Base-by-base conservation (phyloP, 768 basidiomycete genomes). In the Xerocomellus chrysenteron region DNA sequence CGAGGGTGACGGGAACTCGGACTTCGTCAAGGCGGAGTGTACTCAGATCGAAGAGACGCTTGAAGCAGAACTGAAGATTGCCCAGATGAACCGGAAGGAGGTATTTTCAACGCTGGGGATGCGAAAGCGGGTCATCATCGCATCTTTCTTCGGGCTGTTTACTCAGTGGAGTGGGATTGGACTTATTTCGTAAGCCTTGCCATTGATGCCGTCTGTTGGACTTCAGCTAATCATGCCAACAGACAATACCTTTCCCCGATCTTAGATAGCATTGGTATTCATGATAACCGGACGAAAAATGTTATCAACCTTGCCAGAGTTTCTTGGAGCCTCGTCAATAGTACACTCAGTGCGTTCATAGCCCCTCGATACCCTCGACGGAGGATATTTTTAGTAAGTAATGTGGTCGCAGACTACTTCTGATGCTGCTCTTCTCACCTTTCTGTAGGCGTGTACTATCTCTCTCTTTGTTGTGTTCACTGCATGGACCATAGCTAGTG, bases 21-120 rank as follows among this genome's bases (percentile, higher is more conserved):
- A 81, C 56, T 80, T 86, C 47, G 82, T 82, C 50, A 79, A 79
- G 61, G 81, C 82, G 1, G 84, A 85, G 63, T 84, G 75, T 60
- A 73, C 75, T 2, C 76, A 85, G 68, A 85, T 85, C 54, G 75
- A 82, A 63, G 74, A 76, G 56, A 84, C 84, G 0, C 64, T 86
- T 5, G 78, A 81, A 61, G 50, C 21, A 5, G 65, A 67, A 33
- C 10, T 52, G 17, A 54, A 47, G 21, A 30, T 26, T 13, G 12
- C 56, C 2, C 35, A 24, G 5, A 44, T 37, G 41, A 50, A 4
- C n/a, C 30, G 19, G 44, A 54, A 24, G 5, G 42, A 33, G 4
- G 5, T 42, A 7, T 37, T 65, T 24, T 64, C 57, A 5, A 53
- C 62, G 0, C 46, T 45, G 10, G 65, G 58, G 16, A 64, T 61